Percentiles rank a stretch among this genome's conserved stretches.
phyloP scores from a whole-genome alignment of 106 monocot genomes.

The Hemerocallis citrina region DNA sequence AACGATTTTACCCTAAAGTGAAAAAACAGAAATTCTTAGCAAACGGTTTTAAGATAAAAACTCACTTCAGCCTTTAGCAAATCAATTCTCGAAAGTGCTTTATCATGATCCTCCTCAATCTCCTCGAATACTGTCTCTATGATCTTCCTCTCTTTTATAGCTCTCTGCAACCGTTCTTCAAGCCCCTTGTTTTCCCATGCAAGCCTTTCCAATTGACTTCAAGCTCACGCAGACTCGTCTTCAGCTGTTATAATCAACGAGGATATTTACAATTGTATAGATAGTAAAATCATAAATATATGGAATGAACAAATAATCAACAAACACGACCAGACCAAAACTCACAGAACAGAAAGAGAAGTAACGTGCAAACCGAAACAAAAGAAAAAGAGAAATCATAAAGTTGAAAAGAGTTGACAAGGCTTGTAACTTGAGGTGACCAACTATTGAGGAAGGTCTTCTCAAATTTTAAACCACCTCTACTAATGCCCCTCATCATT shows the following conservation, averaged over 20 bases:
- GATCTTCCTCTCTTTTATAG: constrained; percentile 27
- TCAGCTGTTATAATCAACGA: constrained; percentile 27
- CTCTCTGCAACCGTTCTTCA: constrained; percentile 34
- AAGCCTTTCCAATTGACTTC: constrained; percentile 31
- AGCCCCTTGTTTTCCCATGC: constrained; percentile 48
- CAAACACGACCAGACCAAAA: no score
- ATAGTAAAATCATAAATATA: constrained; percentile 1
- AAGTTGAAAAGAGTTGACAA: no score
- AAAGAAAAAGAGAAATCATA: no score
- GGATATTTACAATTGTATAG: not conserved
- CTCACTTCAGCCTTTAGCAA: constrained; percentile 51
- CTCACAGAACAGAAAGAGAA: no score
- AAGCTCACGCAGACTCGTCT: constrained; percentile 30
- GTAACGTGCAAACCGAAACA: no score
- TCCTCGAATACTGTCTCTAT: constrained; percentile 43
- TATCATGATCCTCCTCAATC: constrained; percentile 67
- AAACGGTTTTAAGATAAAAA: not conserved
- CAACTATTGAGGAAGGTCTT: no score
- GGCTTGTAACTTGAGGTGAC: no score
- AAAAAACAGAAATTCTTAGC: no score
- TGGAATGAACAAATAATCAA: not conserved
- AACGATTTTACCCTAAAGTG: no score
- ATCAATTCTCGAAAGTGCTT: constrained; percentile 44
- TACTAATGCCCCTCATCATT: no score
- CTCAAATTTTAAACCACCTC: no score